Evolutionary conservation across 2,329 filamentous ascomycete genomes (phyloP).

Genomic region (Magnaporthiopsis rhizophila): DNA sequence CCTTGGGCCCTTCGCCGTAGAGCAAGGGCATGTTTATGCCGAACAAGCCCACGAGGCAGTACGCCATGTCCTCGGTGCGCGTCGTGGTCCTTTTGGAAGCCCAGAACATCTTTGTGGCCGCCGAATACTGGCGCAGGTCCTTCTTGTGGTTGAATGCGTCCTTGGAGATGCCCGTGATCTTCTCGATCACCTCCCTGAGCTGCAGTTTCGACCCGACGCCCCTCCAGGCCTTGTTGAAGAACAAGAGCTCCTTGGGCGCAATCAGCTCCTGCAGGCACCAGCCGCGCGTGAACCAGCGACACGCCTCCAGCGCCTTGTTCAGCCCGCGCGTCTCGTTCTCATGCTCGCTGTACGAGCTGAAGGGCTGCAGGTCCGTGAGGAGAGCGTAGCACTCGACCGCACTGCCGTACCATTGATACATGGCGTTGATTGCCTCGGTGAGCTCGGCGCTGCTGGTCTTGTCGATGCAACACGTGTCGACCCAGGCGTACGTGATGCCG

Average conservation of each 20-base stretch:
- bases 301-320: neutral
- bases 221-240: neutral
- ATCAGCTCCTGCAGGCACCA: constrained; percentile 4
- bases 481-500: constrained; percentile 1
- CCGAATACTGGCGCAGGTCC: constrained; percentile 4
- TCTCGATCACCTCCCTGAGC: constrained; percentile 2
- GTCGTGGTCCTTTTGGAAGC: constrained; percentile 13
- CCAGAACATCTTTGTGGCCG: constrained; percentile 14
- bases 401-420: constrained; percentile 7
- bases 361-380: constrained; percentile 3
- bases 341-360: neutral
- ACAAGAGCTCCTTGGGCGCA: neutral
- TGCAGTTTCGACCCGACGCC: neutral
- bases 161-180: constrained; percentile 11
- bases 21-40: constrained; percentile 14
- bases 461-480: constrained; percentile 9
- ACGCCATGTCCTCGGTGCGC: constrained; percentile 13
- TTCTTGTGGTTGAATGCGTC: constrained; percentile 2
- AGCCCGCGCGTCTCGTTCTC: neutral
- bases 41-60: constrained; percentile 15
- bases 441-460: constrained; percentile 9
- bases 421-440: constrained; percentile 9
- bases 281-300: constrained; percentile 5
- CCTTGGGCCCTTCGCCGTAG: constrained; percentile 15
- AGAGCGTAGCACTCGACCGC: constrained; percentile 4